Base-by-base conservation (phyloP, 2,329 filamentous ascomycete genomes). In the Macroventuria anomochaeta region DNA sequence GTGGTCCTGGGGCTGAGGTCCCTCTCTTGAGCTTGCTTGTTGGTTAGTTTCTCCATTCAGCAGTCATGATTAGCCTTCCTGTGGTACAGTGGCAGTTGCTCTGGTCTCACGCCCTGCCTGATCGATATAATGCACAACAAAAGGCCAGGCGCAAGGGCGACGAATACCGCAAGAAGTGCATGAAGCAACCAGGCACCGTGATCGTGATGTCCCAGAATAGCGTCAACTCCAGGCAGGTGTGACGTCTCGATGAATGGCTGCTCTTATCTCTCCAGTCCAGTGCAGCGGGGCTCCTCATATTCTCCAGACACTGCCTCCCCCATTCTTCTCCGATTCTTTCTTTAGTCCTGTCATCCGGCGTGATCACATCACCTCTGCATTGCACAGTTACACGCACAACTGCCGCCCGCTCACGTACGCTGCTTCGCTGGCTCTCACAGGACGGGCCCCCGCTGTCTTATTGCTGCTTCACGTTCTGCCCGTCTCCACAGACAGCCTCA, bases 401-500 rank as follows among this genome's bases (percentile, higher is more conserved):
- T 40, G 40, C 39, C 25, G 46, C 43, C 50, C 28, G 46, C 39
- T 40, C 44, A 41, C 39, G 34, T 40, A 43, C 38, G 39, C 51
- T 41, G 50, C 50, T 37, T 28, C 23, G 51, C 39, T 42, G 51
- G 51, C 44, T 32, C 21, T 44, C 33, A 44, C 38, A 47, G 28
- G 50, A 47, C 50, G 52, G 46, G 52, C 46, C 52, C 40, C 52
- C 52, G 52, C 46, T 50, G 52, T 50, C 46, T 55, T 55, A 42
- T 51, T 51, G 31, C 48, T 48, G 53, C 47, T 53, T 47, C 42
- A 51, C 47, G 20, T 41, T 31, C 37, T 43, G 32, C 13, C 31
- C 26, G 43, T 44, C 47, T 31, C 53, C 47, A 56, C 53, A 41
- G 34, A 48, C 32, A 56, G 47, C 53, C 47, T 52, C 42, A 56